These are phyloP conservation scores for Microsporum ferrugineum DNA, from an alignment of 2,329 filamentous ascomycete genomes.

Conservation along the genomic window DNA sequence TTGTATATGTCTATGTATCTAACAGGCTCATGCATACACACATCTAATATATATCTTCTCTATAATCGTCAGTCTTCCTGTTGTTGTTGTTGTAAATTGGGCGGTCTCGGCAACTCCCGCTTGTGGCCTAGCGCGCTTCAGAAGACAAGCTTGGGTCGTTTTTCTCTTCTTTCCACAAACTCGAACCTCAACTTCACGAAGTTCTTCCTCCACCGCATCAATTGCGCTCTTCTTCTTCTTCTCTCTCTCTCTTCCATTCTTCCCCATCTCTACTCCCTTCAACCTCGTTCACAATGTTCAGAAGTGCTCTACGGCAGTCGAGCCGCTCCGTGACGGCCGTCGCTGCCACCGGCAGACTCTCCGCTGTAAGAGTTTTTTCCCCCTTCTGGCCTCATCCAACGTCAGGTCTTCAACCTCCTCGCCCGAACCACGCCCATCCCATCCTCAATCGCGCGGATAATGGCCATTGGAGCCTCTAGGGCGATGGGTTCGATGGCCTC, in stretches of 20 bases:
- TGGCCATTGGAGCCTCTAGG: not conserved
- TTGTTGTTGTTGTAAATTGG: not conserved
- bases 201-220: slow-evolving; percentile 7
- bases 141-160: slow-evolving; percentile 26
- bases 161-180: slow-evolving; percentile 34
- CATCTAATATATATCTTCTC: no score
- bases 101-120: slow-evolving; percentile 29
- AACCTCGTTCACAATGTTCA: slow-evolving; percentile 67
- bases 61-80: not conserved
- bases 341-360: slow-evolving; percentile 82
- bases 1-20: no score
- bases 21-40: no score
- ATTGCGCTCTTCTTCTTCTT: slow-evolving; percentile 28
- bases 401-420: not conserved
- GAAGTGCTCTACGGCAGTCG: slow-evolving; percentile 95
- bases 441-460: slow-evolving; percentile 1
- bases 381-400: slow-evolving; percentile 19
- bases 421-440: not conserved
- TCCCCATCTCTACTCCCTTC: slow-evolving; percentile 34
- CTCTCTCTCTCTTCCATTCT: slow-evolving; percentile 33
- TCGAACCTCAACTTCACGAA: slow-evolving; percentile 22
- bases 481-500: slow-evolving; percentile 14
- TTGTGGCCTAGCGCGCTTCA: slow-evolving; percentile 42
- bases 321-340: slow-evolving; percentile 88
- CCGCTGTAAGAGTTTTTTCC: slow-evolving; percentile 67